A percentile compares a stretch with the other conserved stretches of the same genome.
phyloP scores from a whole-genome alignment of 768 basidiomycete species.

The Pleurotus djamor region DNA sequence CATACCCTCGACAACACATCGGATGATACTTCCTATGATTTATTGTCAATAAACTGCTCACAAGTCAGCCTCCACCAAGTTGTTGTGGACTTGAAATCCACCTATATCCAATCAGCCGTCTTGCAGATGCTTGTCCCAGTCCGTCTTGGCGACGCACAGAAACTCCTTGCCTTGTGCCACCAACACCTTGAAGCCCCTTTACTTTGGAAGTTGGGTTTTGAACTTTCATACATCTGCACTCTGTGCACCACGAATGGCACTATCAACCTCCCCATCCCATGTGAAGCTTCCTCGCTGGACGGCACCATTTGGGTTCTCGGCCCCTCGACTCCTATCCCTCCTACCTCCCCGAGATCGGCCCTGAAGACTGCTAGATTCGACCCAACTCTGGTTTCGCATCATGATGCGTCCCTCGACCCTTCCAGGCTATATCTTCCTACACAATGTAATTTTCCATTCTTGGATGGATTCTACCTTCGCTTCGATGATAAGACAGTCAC shows the following conservation, averaged over 20 bases:
- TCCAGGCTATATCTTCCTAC: neutral
- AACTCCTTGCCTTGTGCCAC: neutral
- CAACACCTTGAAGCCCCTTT: neutral
- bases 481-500: neutral
- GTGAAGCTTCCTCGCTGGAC: neutral
- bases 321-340: neutral
- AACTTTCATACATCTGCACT: neutral
- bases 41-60: no score
- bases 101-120: neutral
- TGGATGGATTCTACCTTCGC: neutral
- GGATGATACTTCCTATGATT: neutral
- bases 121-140: neutral
- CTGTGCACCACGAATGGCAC: neutral
- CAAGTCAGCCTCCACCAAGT: neutral
- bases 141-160: neutral
- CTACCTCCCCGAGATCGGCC: neutral
- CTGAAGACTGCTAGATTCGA: neutral
- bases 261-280: neutral
- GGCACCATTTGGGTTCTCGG: neutral
- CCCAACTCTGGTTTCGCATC: neutral
- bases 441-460: neutral
- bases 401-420: neutral
- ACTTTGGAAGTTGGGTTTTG: neutral
- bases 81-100: neutral
- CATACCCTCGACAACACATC: neutral